Evolutionary conservation across 2,329 filamentous ascomycete genomes (phyloP).

Genomic region (Trichoderma atroviride): DNA sequence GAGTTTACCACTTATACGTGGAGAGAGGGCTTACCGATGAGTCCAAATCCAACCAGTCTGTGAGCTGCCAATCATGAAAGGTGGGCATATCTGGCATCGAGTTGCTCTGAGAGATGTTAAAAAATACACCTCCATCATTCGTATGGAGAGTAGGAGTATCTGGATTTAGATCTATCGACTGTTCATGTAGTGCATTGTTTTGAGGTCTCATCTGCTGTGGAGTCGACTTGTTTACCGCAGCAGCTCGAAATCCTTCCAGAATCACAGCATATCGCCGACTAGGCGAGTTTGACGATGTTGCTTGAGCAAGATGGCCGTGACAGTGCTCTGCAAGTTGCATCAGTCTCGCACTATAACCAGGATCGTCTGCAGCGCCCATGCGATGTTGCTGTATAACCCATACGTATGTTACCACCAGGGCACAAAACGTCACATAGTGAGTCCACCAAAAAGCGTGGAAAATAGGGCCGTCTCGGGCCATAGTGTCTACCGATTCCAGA

Average conservation of each 20-base stretch:
- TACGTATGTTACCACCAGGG: conserved; percentile 56
- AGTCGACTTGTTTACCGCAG: conserved; percentile 16
- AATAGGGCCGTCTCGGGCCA: conserved; percentile 44
- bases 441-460: conserved; percentile 58
- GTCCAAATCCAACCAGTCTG: conserved; percentile 38
- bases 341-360: conserved; percentile 31
- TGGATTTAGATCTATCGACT: neutral
- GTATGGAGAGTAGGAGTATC: neutral
- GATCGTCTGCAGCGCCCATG: conserved; percentile 5
- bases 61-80: conserved; percentile 34
- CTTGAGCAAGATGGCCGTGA: conserved; percentile 47
- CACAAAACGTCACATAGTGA: conserved; percentile 57
- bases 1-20: neutral
- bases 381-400: conserved; percentile 52
- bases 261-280: conserved; percentile 55
- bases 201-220: neutral
- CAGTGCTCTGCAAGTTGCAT: conserved; percentile 50
- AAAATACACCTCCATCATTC: neutral
- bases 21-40: conserved; percentile 30
- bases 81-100: conserved; percentile 1
- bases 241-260: conserved; percentile 51
- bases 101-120: neutral
- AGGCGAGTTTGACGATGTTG: conserved; percentile 45
- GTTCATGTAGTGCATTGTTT: neutral
- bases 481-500: conserved; percentile 47